Conservation (phyloP, 257 asterid genomes). For the Petunia secreta region DNA sequence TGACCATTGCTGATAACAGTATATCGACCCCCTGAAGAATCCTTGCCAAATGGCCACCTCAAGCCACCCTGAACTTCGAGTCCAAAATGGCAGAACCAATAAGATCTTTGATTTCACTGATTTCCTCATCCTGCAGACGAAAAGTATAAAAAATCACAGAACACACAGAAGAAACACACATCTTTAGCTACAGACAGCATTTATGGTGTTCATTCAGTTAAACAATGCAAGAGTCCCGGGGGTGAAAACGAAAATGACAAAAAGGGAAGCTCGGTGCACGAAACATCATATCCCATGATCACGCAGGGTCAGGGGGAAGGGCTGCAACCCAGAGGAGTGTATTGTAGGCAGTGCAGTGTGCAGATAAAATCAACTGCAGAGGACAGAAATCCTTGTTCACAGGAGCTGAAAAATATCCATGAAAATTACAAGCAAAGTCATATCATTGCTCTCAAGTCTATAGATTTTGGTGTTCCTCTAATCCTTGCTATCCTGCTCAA, state of each 20-base stretch:
- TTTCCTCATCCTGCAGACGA: constrained; percentile 45
- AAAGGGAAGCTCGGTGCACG: no score
- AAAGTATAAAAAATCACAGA: constrained; percentile 14
- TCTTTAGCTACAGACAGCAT: neutral
- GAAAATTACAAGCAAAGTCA: no score
- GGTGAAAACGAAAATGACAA: neutral
- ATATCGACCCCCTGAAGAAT: constrained; percentile 45
- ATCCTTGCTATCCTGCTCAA: no score
- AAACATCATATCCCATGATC: no score
- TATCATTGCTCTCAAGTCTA: no score
- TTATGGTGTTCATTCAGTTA: neutral
- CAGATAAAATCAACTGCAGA: neutral
- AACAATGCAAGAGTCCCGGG: neutral
- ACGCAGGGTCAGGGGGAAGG: no score
- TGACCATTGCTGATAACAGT: constrained; percentile 51
- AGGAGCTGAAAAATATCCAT: no score
- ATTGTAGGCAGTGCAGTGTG: neutral
- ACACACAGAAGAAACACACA: neutral
- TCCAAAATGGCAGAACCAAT: constrained; percentile 49
- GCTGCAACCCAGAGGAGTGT: no score
- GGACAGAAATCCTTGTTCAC: no score
- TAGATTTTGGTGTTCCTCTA: no score
- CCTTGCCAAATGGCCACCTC: constrained; percentile 52
- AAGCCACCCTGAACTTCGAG: constrained; percentile 49
- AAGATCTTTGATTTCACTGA: constrained; percentile 37